A percentile compares a stretch with the other conserved stretches of the same genome.
phyloP scores from a whole-genome alignment of 1,284 basidiomycete species.

The Heterobasidion occidentale region DNA sequence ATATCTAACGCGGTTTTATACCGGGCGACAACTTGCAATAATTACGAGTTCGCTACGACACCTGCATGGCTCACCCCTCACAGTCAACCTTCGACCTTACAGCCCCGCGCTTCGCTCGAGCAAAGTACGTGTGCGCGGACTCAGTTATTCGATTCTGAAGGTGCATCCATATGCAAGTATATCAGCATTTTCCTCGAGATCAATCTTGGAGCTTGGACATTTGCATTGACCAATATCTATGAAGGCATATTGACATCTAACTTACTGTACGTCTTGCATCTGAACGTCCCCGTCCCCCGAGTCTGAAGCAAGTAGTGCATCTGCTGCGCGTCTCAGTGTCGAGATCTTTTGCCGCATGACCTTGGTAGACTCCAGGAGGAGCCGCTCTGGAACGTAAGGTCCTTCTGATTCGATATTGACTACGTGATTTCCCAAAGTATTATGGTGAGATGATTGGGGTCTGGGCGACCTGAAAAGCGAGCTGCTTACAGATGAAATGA shows the following conservation, averaged over 20 bases:
- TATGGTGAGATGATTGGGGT: not conserved
- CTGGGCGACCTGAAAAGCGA: not conserved
- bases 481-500: slow-evolving; percentile 82
- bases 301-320: slow-evolving; percentile 32
- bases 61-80: too few relatives aligned
- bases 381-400: slow-evolving; percentile 76
- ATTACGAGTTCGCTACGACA: too few relatives aligned
- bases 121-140: too few relatives aligned
- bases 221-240: too few relatives aligned
- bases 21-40: too few relatives aligned
- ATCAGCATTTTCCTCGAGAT: too few relatives aligned
- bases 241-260: not conserved
- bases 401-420: slow-evolving; percentile 91
- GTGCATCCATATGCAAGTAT: too few relatives aligned
- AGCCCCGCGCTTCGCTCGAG: too few relatives aligned
- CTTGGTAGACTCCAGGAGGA: slow-evolving; percentile 79
- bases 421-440: slow-evolving; percentile 21
- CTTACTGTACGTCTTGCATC: slow-evolving; percentile 22
- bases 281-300: slow-evolving; percentile 28
- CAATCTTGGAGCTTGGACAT: too few relatives aligned
- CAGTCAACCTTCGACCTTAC: too few relatives aligned
- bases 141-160: too few relatives aligned
- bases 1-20: too few relatives aligned
- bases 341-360: slow-evolving; percentile 82
- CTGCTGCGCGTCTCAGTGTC: slow-evolving; percentile 48